These are phyloP conservation scores for Ceratobasidium papillatum DNA, from an alignment of 1,284 basidiomycete species.

Conservation along the genomic window DNA sequence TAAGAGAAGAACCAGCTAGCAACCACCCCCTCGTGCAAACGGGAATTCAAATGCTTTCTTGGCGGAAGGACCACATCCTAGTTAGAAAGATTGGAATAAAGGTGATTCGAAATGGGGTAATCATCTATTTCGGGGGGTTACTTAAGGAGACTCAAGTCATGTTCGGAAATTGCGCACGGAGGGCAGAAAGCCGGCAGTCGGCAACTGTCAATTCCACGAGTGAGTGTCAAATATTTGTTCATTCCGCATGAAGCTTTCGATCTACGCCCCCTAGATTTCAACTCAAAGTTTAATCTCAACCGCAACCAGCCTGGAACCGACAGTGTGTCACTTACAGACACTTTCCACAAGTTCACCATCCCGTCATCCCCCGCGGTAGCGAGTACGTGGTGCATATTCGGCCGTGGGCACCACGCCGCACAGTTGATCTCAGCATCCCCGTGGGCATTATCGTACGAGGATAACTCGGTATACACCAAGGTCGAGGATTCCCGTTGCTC, in stretches of 20 bases:
- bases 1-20: background rate
- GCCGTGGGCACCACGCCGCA: slow-evolving; percentile 56
- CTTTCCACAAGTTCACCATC: slow-evolving; percentile 59
- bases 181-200: background rate
- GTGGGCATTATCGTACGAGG: slow-evolving; percentile 52
- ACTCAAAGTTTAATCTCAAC: background rate
- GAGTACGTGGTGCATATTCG: slow-evolving; percentile 51
- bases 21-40: background rate
- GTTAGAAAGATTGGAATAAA: background rate
- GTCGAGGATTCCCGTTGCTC: slow-evolving; percentile 34
- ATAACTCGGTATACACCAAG: slow-evolving; percentile 42
- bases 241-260: background rate
- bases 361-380: slow-evolving; percentile 65
- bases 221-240: background rate
- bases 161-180: background rate
- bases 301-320: background rate
- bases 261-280: slow-evolving; percentile 12
- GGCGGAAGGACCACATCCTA: background rate
- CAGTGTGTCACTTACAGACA: slow-evolving; percentile 31
- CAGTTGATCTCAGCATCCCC: slow-evolving; percentile 62
- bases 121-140: background rate
- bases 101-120: background rate
- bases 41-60: background rate
- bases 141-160: background rate
- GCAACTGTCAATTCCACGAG: background rate